Percentiles rank a stretch among this genome's conserved stretches.
Conservation (phyloP, 2,329 filamentous ascomycete genomes). For the Aureobasidium pullulans region DNA sequence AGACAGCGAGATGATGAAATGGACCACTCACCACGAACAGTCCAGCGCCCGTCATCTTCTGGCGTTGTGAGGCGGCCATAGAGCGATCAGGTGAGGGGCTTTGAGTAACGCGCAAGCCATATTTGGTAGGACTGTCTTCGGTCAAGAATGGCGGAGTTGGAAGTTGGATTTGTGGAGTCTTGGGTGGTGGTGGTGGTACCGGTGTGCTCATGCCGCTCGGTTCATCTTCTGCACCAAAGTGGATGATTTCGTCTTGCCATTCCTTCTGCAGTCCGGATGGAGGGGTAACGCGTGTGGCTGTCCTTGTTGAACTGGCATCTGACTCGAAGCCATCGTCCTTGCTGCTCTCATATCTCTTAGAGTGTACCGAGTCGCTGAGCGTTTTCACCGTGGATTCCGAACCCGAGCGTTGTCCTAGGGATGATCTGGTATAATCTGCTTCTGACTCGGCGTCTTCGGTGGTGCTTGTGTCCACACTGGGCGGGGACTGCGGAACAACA, state of each 20-base stretch:
- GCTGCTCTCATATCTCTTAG: background rate
- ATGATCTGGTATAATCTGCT: background rate
- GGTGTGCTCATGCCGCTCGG: conserved; percentile 14
- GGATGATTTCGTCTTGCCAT: background rate
- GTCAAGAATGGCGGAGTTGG: conserved; percentile 14
- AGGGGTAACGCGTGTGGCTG: conserved; percentile 4
- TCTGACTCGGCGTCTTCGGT: background rate
- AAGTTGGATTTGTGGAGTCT: conserved; percentile 11
- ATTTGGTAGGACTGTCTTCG: conserved; percentile 17
- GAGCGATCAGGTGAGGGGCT: conserved; percentile 12
- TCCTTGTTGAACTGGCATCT: conserved; percentile 2
- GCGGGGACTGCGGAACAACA: background rate
- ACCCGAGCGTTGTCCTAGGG: background rate
- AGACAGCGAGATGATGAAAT: background rate
- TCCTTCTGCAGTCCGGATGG: background rate
- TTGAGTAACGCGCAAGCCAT: conserved; percentile 12
- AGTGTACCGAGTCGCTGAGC: conserved; percentile 4
- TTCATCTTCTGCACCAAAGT: background rate
- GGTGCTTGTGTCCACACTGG: background rate
- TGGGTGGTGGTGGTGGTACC: conserved; percentile 2
- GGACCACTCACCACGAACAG: conserved; percentile 14
- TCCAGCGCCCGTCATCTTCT: conserved; percentile 16
- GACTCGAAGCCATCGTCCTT: background rate
- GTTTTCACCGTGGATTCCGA: conserved; percentile 1
- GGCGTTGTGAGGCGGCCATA: background rate